Base-by-base conservation (phyloP, 805 yeast species). In the Kuraishia molischiana region DNA sequence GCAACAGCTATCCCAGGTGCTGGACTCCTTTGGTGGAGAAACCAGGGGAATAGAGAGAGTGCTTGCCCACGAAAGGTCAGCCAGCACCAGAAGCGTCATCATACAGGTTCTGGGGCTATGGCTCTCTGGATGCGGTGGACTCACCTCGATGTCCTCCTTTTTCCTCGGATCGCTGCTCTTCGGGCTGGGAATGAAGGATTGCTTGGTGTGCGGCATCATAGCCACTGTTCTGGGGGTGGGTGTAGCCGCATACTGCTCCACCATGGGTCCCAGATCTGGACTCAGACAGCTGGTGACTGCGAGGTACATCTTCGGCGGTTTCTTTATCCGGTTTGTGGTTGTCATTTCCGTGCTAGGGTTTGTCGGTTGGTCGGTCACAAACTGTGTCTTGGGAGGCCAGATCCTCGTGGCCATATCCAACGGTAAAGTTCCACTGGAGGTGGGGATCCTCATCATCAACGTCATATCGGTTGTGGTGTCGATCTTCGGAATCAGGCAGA, bases 351-450 rank as follows among this genome's bases (percentile, higher is more conserved):
- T 83, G 41, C 56, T 83, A 32, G 94, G 95, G 36, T 80, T 81
- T 13, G 54, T 84, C 48, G 95, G 95, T n/a, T 86, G 95, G 95
- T 75, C 90, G n/a, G 79, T 86, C 26, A 87, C 85, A n/a, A 85
- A 85, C 53, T 74, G 83, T 47, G 92, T 85, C 35, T 78, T 85
- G 40, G 95, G 95, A 29, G 96, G 96, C 15, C 87, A 86, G 58
- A 79, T 86, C 41, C 57, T 86, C 35, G 66, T 75, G 6, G 70
- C 81, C 31, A 63, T 86, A 17, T 77, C 86, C 29, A 60, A 77
- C 46, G 83, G 74, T 13, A 69, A 65, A 42, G 69, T 85, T 1
- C 85, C 94, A 2, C 51, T 85, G 29, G 75, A 77, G 51, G 77
- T 77, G 15, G 95, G 95, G 4, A 80, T 86, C 40, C 56, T 81